Conservation (phyloP, 495 filamentous ascomycete genomes). For the Penicillium angulare region DNA sequence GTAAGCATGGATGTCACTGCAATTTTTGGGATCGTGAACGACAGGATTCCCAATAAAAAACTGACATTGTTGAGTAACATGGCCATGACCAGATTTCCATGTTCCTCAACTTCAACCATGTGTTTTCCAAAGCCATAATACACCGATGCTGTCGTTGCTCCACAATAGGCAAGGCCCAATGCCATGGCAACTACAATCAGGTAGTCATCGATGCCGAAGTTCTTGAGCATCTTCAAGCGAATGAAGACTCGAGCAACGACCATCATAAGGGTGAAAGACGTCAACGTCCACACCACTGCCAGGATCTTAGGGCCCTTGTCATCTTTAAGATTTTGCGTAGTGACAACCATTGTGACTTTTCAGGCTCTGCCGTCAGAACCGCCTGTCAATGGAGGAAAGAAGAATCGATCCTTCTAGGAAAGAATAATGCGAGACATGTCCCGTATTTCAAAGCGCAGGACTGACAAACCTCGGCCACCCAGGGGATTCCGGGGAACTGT, state of each 20-base stretch:
- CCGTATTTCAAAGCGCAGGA: no score
- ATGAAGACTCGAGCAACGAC: conserved; percentile 47
- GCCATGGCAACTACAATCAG: conserved; percentile 47
- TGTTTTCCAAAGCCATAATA: conserved; percentile 20
- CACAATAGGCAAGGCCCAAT: conserved; percentile 22
- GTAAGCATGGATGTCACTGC: conserved; percentile 28
- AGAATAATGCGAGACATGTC: no score
- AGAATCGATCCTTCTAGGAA: no score
- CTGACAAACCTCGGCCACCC: no score
- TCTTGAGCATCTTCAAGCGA: conserved; percentile 40
- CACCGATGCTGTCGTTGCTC: conserved; percentile 17
- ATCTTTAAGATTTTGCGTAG: conserved; percentile 11
- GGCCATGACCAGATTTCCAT: conserved; percentile 13
- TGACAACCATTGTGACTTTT: conserved; percentile 10
- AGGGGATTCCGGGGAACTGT: no score
- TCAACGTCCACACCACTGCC: conserved; percentile 40
- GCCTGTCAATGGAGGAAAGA: no score
- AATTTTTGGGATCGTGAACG: conserved; percentile 28
- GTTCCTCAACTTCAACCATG: conserved; percentile 3
- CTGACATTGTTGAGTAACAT: conserved; percentile 22
- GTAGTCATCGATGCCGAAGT: conserved; percentile 51
- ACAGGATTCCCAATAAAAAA: conserved; percentile 27
- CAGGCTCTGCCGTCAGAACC: no score
- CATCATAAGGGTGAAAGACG: conserved; percentile 28
- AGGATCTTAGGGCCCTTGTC: conserved; percentile 42